Base-by-base conservation (phyloP, 768 basidiomycete species). In the Phylloporus sp. region DNA sequence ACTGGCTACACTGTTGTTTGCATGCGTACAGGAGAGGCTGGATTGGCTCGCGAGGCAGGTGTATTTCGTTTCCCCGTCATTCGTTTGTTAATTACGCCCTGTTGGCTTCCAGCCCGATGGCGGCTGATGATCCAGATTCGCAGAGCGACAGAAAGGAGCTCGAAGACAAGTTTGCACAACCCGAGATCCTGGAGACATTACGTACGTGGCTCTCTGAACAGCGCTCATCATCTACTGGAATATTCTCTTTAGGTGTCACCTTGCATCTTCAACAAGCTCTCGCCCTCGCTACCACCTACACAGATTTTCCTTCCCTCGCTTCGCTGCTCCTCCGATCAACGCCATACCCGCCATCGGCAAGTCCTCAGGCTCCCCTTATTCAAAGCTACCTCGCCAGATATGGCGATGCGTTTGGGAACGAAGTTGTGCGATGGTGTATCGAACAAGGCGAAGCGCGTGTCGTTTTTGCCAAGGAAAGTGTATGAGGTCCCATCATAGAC, bases 351-450 rank as follows among this genome's bases (percentile, higher is more conserved):
- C 80, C 81, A 2, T 66, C 82, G 39, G 69, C 78, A 33, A 89
- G 87, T 56, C 82, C 85, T 1, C 72, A 86, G 55, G 71, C 73
- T 2, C 60, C 68, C 21, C 72, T 81, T 17, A 83, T 92, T 15
- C 77, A 83, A 56, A 62, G 64, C 5, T 96, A 92, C 65, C 79
- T 93, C 47, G 77, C 86, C 36, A 76, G 74, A 57, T 95, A 86
- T 67, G 80, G 84, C 40, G 82, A 90, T 27, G 81, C 80, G 11
- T 98, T 97, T 54, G 86, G 92, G 0, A 81, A 76, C n/a, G 84
- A 90, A 58, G 73, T 96, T 15, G 94, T 89, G 60, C 79, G 81
- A 58, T 96, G 88, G 88, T 95, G 90, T 63, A 86, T 95, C 41
- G 87, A 91, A 54, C 84, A 93, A 53, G 89, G 88, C 15, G 90